phyloP scores from a whole-genome alignment of 2,329 filamentous ascomycete species.

The Aureobasidium sp. region DNA sequence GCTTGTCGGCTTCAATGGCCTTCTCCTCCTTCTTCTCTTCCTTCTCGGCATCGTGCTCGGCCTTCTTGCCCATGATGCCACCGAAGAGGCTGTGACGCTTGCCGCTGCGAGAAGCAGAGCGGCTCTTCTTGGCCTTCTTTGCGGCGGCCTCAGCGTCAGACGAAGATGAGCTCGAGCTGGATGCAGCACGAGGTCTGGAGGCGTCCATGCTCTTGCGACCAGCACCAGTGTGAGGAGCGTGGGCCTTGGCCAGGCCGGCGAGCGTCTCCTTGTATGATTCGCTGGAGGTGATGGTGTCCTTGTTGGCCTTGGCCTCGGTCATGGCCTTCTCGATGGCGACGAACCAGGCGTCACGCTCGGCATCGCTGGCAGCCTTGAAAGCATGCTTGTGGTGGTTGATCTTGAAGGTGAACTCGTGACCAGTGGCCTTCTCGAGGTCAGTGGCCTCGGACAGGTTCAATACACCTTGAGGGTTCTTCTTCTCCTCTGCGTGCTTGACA shows the following conservation, averaged over 20 bases:
- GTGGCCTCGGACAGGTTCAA: slow-evolving; percentile 68
- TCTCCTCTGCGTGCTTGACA: slow-evolving; percentile 75
- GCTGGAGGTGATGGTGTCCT: slow-evolving; percentile 63
- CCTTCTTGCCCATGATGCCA: slow-evolving; percentile 55
- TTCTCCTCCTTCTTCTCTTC: slow-evolving; percentile 34
- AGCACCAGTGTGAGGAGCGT: slow-evolving; percentile 29
- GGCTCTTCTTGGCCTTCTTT: slow-evolving; percentile 44
- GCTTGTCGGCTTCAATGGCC: slow-evolving; percentile 29
- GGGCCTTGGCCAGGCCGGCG: slow-evolving; percentile 52
- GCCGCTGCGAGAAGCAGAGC: slow-evolving; percentile 48
- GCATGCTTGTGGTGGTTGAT: slow-evolving; percentile 83
- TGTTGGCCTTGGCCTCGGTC: slow-evolving; percentile 75
- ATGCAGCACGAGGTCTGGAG: slow-evolving; percentile 28
- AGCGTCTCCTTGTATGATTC: slow-evolving; percentile 85
- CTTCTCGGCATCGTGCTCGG: slow-evolving; percentile 39
- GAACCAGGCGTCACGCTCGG: slow-evolving; percentile 91
- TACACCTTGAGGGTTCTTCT: slow-evolving; percentile 70
- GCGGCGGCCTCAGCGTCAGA: slow-evolving; percentile 34
- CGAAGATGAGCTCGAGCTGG: slow-evolving; percentile 33
- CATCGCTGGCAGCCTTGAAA: slow-evolving; percentile 70
- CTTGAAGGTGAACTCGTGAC: slow-evolving; percentile 79
- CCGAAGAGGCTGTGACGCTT: slow-evolving; percentile 55
- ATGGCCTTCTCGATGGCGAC: slow-evolving; percentile 74
- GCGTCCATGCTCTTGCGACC: slow-evolving; percentile 33
- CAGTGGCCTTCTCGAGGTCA: slow-evolving; percentile 68